These are phyloP conservation scores for Nicotiana otophora DNA, from an alignment of 257 asterid species.

Conservation along the genomic window DNA sequence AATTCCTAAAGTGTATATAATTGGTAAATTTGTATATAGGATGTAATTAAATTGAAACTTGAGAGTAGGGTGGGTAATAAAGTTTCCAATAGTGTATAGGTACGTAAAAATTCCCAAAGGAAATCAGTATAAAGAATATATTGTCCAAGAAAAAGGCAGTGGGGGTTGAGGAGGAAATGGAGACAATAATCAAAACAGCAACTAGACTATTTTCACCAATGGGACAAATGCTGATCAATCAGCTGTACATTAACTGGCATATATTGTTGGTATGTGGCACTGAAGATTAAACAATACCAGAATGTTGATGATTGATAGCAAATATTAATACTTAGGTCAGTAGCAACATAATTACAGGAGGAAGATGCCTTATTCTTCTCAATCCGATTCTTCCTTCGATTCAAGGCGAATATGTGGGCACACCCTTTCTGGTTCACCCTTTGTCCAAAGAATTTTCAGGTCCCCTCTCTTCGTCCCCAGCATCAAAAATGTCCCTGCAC, in stretches of 20 bases:
- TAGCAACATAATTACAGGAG: background rate
- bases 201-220: background rate
- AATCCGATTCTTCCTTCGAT: conserved; percentile 35
- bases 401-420: conserved; percentile 71
- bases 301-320: background rate
- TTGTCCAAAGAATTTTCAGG: conserved; percentile 56
- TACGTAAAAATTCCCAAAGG: too few relatives aligned
- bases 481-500: conserved; percentile 58
- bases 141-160: background rate
- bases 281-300: background rate
- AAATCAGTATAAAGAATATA: too few relatives aligned
- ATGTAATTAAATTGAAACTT: too few relatives aligned
- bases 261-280: background rate
- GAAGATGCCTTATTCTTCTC: conserved; percentile 11
- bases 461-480: conserved; percentile 72
- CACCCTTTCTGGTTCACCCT: conserved; percentile 71
- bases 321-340: background rate
- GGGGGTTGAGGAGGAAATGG: background rate
- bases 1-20: too few relatives aligned
- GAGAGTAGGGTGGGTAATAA: too few relatives aligned
- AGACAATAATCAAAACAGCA: background rate
- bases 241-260: conserved; percentile 4
- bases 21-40: too few relatives aligned
- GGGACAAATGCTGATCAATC: background rate
- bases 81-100: too few relatives aligned